Evolutionary conservation across 441 rosid species (phyloP).

Genomic region (Pelargonium fulgidum): DNA sequence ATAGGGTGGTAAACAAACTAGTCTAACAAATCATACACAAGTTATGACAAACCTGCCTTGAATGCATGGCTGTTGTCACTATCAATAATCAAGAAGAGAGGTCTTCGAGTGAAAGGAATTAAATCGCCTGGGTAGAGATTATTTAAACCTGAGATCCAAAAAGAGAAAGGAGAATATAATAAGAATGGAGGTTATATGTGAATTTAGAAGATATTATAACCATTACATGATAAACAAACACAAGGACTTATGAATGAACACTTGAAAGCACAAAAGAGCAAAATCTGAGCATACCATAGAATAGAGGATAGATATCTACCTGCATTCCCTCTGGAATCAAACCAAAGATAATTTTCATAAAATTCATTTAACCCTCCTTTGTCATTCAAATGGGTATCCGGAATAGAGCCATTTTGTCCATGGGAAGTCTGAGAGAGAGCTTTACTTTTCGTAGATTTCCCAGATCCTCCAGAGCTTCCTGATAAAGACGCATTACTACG

Average conservation of each 20-base stretch:
- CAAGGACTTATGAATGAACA: constrained; percentile 9
- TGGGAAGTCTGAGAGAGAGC: constrained; percentile 36
- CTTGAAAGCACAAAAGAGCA: constrained; percentile 2
- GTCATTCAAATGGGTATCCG: constrained; percentile 53
- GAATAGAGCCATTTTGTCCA: constrained; percentile 41
- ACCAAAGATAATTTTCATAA: constrained; percentile 48
- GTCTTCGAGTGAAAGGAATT: constrained; percentile 86
- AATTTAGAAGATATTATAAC: neutral
- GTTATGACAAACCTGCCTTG: constrained; percentile 99
- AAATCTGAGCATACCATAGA: constrained; percentile 8
- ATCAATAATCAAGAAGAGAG: constrained; percentile 83
- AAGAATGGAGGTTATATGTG: neutral
- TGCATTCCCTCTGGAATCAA: constrained; percentile 63
- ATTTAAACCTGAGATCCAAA: constrained; percentile 48
- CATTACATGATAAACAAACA: neutral
- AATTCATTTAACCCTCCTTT: constrained; percentile 34
- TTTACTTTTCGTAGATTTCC: constrained; percentile 56
- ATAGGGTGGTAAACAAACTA: constrained; percentile 13
- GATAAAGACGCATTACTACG: constrained; percentile 31
- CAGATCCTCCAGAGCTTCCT: constrained; percentile 51
- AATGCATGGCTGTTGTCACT: constrained; percentile 95
- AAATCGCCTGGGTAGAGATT: constrained; percentile 82
- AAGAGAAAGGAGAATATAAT: constrained; percentile 4
- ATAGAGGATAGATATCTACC: constrained; percentile 41
- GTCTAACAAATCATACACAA: constrained; percentile 28